Percentiles rank a stretch among this genome's conserved stretches.
Evolutionary conservation across 495 filamentous ascomycete species (phyloP).

Genomic region (Xylaria palmicola): DNA sequence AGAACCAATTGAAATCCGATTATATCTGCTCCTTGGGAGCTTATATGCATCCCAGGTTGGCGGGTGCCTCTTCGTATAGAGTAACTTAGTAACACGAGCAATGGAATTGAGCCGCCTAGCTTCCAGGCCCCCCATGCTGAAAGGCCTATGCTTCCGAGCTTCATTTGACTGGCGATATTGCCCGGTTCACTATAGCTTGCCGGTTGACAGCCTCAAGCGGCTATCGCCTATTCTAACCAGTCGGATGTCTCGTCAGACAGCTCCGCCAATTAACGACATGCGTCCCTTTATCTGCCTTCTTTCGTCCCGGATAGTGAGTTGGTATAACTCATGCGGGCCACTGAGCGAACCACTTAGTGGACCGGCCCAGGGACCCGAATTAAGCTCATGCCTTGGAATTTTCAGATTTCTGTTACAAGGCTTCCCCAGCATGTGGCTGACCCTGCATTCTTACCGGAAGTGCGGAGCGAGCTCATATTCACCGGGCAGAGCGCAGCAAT

Average conservation of each 20-base stretch:
- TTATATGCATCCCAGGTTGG: background rate
- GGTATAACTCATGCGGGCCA: conserved; percentile 27
- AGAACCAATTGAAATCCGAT: background rate
- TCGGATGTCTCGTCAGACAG: conserved; percentile 22
- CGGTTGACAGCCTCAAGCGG: conserved; percentile 24
- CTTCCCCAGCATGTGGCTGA: conserved; percentile 9
- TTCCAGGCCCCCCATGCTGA: background rate
- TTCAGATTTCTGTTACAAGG: background rate
- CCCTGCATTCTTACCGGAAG: conserved; percentile 22
- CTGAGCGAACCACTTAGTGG: conserved; percentile 20
- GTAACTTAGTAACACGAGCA: background rate
- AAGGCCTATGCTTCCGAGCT: conserved; percentile 1
- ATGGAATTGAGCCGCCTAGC: background rate
- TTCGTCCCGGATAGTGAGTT: conserved; percentile 21
- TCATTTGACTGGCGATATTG: conserved; percentile 19
- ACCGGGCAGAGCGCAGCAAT: conserved; percentile 15
- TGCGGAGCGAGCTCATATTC: conserved; percentile 25
- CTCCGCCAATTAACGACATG: conserved; percentile 26
- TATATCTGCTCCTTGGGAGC: background rate
- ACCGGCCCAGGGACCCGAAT: conserved; percentile 28
- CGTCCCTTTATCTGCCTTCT: conserved; percentile 16
- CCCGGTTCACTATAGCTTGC: conserved; percentile 19
- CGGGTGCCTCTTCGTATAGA: background rate
- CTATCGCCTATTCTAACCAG: conserved; percentile 31
- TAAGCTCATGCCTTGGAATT: conserved; percentile 15